These are phyloP conservation scores for Aspergillus puulaauensis DNA, from an alignment of 2,329 filamentous ascomycete genomes.

Conservation along the genomic window DNA sequence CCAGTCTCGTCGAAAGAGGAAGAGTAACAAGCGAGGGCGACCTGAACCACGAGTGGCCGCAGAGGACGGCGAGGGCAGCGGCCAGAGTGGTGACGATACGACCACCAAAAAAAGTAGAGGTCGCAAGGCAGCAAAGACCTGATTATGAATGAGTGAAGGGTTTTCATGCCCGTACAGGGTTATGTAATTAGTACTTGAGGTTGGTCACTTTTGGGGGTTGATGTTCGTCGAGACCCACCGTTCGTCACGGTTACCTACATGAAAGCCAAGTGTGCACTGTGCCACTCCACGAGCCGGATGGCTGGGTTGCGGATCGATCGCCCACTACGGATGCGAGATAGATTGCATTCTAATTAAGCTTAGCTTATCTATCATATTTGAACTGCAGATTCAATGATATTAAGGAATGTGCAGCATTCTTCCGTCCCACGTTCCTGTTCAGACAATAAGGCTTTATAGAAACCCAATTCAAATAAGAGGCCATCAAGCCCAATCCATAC, in stretches of 20 bases:
- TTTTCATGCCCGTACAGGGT: not conserved
- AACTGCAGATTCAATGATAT: not conserved
- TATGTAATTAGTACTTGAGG: conserved; percentile 7
- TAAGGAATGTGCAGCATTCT: not conserved
- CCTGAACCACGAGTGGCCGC: conserved; percentile 4
- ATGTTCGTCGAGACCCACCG: conserved; percentile 11
- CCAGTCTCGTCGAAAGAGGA: conserved; percentile 11
- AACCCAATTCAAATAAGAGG: too few relatives aligned
- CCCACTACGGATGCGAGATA: not conserved
- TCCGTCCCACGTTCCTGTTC: not conserved
- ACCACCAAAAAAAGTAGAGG: conserved; percentile 29
- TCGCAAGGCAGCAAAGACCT: conserved; percentile 10
- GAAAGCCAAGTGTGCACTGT: conserved; percentile 3
- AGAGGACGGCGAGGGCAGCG: not conserved
- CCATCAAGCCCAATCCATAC: not conserved
- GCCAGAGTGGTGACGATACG: conserved; percentile 10
- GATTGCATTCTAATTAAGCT: conserved; percentile 6
- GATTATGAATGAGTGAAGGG: not conserved
- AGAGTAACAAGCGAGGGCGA: conserved; percentile 17
- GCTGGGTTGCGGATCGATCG: conserved; percentile 3
- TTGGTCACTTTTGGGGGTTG: not conserved
- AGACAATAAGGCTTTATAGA: too few relatives aligned
- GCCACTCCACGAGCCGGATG: conserved; percentile 6
- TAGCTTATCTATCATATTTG: not conserved
- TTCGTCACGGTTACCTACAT: conserved; percentile 19